Evolutionary conservation across 225 moss, liverwort and hornwort species (phyloP), one percentile per base, ranked within the genome.

Genomic region (Pseudoscleropodium purum): DNA sequence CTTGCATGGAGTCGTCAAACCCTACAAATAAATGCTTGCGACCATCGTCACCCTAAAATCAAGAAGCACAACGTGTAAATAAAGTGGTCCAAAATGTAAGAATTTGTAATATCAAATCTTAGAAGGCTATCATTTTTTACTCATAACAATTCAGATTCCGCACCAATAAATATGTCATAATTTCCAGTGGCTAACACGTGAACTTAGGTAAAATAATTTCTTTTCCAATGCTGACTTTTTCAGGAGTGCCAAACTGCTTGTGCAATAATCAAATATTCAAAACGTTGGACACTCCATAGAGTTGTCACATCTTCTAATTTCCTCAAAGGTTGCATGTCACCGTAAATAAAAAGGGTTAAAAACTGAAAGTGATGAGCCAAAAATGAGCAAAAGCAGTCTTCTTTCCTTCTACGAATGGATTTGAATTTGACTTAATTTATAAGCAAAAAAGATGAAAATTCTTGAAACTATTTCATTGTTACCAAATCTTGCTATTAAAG

Each of bases 11-110:
- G 75, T 97, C 96, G 86, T 99, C 99, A 74, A 97, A 93, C 82
- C 99, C 97, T 47, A 97, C 99, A 91, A 99, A 95, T 15, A 97
- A 91, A 87, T 96, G 94, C 91, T 95, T 97, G 82, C 95, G 90
- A 82, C 97, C 97, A 94, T 92, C 93, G 81, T 82, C 79, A 73
- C 96, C 96, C 99, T 97, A 82, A 74, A 76, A 86, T 69, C 63
- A 73, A 82, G 51, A 75, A 72, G n/a, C 51, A 26, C 60, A 87
- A 81, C 49, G 9, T 73, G 39, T 51, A 62, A 52, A 63, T 36
- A 37, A 29, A 86, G 49, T 4, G 33, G 65, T 52, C 57, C 79
- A 57, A 57, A 79, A 41, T 31, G 31, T 7, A 43, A 79, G 47
- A 49, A 18, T 86, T 49, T 45, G 37, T 10, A 49, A 31, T 83